Base-by-base conservation (phyloP, 768 basidiomycete species). In the Lyophyllum semitale region DNA sequence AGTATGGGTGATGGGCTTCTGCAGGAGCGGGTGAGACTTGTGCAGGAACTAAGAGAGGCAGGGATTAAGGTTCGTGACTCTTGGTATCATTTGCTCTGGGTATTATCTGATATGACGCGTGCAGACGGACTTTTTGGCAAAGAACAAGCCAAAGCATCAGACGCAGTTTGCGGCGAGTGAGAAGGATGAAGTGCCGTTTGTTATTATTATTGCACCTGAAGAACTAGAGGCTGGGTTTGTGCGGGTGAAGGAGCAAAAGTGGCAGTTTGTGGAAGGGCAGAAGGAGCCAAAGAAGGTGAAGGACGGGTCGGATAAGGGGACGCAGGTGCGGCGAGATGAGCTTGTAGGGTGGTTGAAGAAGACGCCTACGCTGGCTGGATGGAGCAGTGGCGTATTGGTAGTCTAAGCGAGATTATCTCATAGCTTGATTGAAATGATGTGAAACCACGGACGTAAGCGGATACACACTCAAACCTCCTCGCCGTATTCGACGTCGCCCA, bases 111-210 rank as follows among this genome's bases (percentile, higher is more conserved):
- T 26, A 26, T 8, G 37, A 4, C 43, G 43, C 11, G 32, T 40
- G 5, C 62, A 95, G 93, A 82, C 91, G 53, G 97, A 98, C 70
- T 98, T 93, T 76, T 75, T 94, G 63, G 91, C 92, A 57, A 98
- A 97, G 71, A 84, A 77, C 51, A 98, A 97, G 69, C 95, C 97
- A 0, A 98, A 98, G 68, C 71, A 93, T 30, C 79, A 80, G 0
- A 78, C 84, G 2, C 96, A 99, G 66, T 98, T 96, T 67, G 90
- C 90, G 20, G 87, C 88, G 1, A 91, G 90, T 25, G 97, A 97
- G 73, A 87, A 77, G 66, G 95, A 98, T 64, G 88, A 93, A 59
- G 92, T 93, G 38, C 96, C 95, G 0, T 97, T 93, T 71, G 95
- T 90, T 1, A 81, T 98, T 53, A 91, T 98, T 60, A 75, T 98